Evolutionary conservation across 148 eudicot species (phyloP), one percentile per base, ranked within the genome.

Genomic region (Heliosperma pusillum): DNA sequence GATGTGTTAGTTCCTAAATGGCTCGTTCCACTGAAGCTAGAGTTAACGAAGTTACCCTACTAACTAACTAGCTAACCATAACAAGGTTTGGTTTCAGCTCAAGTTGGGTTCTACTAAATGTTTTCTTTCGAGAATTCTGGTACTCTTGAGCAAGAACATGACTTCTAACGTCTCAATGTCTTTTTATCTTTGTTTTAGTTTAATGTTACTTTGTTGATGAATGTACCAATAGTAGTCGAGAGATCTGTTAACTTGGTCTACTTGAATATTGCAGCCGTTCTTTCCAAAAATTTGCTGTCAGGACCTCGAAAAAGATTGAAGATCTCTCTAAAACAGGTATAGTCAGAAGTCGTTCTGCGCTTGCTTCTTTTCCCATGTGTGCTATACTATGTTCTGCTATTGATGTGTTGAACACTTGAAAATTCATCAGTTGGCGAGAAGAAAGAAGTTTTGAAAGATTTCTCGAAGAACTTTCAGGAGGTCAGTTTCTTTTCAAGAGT

Each of bases 11-110:
- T 77, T 74, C 75, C 76, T 81, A 50, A 44, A 36, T 75, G 79
- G 82, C 83, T 82, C 83, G 85, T 85, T 79, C 83, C 67, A 15
- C 36, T 79, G 85, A 79, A 85, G 87, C 83, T 42, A 80, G n/a
- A 76, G 29, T 76, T 57, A 71, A 57, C 30, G 79, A 30, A 80
- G 73, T 63, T 24, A 53, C 25, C 64, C 20, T 78, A 44, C 69
- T 52, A 13, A 69, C 16, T 36, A n/a, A n/a, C 0, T 66, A 58
- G 56, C 82, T 66, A 12, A 21, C 45, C 50, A 17, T n/a, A 11
- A 65, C 44, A 56, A 10, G 22, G 55, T 69, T 58, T 50, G 59
- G 69, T 50, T 76, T 79, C 64, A 57, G 83, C 74, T 68, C 24
- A 36, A 21, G 25, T 17, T 6, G 74, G 68, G 63, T 53, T 71